Evolutionary conservation across 2,329 filamentous ascomycete genomes (phyloP).

Genomic region (Phyllosticta citrichinensis): DNA sequence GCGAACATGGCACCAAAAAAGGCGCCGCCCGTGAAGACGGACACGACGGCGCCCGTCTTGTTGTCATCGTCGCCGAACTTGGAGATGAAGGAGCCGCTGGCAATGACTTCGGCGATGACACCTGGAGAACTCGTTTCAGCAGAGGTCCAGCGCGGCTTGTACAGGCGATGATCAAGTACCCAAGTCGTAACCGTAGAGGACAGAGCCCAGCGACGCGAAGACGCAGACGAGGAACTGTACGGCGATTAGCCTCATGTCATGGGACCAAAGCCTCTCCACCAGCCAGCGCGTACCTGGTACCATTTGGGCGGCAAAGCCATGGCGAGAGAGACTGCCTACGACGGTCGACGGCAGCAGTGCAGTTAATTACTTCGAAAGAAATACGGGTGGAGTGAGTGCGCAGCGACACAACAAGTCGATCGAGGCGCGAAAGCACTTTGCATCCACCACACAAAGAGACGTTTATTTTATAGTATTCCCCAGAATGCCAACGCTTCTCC

Average conservation of each 20-base stretch:
- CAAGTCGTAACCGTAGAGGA: conserved; percentile 50
- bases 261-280: background rate
- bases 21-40: conserved; percentile 66
- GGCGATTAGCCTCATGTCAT: background rate
- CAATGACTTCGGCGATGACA: conserved; percentile 50
- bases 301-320: conserved; percentile 49
- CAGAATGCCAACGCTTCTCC: too few relatives aligned
- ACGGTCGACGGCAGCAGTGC: too few relatives aligned
- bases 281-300: conserved; percentile 39
- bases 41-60: conserved; percentile 56
- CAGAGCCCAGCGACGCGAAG: conserved; percentile 49
- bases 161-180: conserved; percentile 16
- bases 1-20: conserved; percentile 59
- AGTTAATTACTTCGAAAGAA: too few relatives aligned
- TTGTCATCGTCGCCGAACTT: conserved; percentile 31
- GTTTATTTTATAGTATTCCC: too few relatives aligned
- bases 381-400: too few relatives aligned
- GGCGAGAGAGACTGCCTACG: background rate
- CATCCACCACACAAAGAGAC: too few relatives aligned
- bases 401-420: too few relatives aligned
- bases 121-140: conserved; percentile 15
- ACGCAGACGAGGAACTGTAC: conserved; percentile 46
- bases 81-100: conserved; percentile 31
- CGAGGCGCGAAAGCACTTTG: too few relatives aligned
- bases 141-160: background rate